phyloP scores from a whole-genome alignment of 1,284 basidiomycete species.

The Ceratobasidium sp. region DNA sequence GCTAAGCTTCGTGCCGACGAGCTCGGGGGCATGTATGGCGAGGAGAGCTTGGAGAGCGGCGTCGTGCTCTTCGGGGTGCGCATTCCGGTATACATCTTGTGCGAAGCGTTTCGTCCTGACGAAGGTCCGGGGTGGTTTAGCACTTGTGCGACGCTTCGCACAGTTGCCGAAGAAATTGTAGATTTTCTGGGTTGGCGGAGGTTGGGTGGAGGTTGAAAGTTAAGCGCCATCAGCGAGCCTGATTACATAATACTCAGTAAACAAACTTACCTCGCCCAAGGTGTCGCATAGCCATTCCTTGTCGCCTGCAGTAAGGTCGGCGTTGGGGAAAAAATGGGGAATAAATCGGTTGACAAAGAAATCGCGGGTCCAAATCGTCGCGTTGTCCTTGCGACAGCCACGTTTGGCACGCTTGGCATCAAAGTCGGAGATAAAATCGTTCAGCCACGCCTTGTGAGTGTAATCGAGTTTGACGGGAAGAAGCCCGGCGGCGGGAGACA shows the following conservation, averaged over 20 bases:
- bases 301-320: not conserved
- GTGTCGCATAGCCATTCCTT: not conserved
- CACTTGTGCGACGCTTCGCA: not conserved
- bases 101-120: not conserved
- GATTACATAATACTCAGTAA: not conserved
- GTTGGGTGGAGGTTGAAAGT: not conserved
- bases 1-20: not conserved
- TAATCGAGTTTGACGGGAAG: not conserved
- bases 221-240: not conserved
- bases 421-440: not conserved
- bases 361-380: not conserved
- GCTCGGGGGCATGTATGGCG: not conserved
- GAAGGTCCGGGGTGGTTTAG: too few relatives aligned
- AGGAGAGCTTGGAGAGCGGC: not conserved
- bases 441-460: not conserved
- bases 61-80: not conserved
- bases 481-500: not conserved
- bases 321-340: not conserved
- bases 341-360: not conserved
- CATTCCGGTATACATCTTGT: not conserved
- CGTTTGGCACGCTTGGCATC: not conserved
- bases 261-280: not conserved
- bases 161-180: conserved; percentile 6
- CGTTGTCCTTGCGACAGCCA: not conserved
- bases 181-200: not conserved